phyloP scores from a whole-genome alignment of 1,284 basidiomycete genomes.

The Coniophora puteana region DNA sequence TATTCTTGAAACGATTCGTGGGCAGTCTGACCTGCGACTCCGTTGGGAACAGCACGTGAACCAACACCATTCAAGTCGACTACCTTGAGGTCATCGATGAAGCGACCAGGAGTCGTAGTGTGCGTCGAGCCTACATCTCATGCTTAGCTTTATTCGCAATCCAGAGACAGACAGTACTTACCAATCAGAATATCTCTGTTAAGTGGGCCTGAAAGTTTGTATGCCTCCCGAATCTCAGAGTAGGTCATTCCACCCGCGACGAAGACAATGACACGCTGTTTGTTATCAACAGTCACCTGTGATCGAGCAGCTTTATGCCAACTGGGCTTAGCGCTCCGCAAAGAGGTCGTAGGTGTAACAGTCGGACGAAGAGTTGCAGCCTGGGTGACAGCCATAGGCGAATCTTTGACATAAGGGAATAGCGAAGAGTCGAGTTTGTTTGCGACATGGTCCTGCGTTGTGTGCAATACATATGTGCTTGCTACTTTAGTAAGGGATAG shows the following conservation, averaged over 20 bases:
- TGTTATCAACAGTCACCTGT: constrained; percentile 50
- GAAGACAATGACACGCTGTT: constrained; percentile 88
- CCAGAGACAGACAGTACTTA: constrained; percentile 28
- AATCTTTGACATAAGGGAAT: constrained; percentile 92
- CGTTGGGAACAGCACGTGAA: constrained; percentile 72
- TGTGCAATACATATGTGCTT: constrained; percentile 5
- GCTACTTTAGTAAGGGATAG: neutral
- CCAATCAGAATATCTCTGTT: constrained; percentile 93
- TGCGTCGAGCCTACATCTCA: constrained; percentile 80
- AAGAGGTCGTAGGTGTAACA: constrained; percentile 60
- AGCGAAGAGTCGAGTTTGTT: constrained; percentile 74
- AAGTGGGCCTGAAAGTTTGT: constrained; percentile 70
- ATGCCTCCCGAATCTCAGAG: constrained; percentile 89
- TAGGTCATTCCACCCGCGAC: constrained; percentile 96
- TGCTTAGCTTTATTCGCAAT: constrained; percentile 2
- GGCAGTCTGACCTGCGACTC: constrained; percentile 47
- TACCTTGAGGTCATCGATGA: constrained; percentile 84
- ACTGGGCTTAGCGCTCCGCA: constrained; percentile 81
- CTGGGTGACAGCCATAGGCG: constrained; percentile 55
- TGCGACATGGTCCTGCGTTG: constrained; percentile 70
- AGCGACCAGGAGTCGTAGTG: constrained; percentile 77
- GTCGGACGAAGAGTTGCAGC: constrained; percentile 42
- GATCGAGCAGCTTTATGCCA: constrained; percentile 76
- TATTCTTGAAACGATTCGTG: constrained; percentile 60
- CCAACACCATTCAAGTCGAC: constrained; percentile 78